Base-by-base conservation (phyloP, 2,329 filamentous ascomycete species). In the Calonectria montana region DNA sequence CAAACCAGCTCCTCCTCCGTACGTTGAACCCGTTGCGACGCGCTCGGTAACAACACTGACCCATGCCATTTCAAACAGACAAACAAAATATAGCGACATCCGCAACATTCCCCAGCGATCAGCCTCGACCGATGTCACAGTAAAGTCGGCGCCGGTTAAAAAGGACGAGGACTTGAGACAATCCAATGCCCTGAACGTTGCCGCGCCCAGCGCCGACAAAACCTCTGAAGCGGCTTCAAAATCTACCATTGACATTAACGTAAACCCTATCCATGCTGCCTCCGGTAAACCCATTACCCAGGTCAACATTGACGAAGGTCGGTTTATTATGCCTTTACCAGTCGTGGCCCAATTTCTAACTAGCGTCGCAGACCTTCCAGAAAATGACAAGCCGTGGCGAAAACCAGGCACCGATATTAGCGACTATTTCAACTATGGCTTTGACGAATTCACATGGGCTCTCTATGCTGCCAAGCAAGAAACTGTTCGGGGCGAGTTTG, bases 351-450 rank as follows among this genome's bases (percentile, higher is more conserved):
- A 25, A 23, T 50, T 21, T 37, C 65, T 70, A 63, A 27, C 76
- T 41, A 67, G 55, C 53, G 71, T 13, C 7, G 35, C 72, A 89
- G 91, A 93, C 79, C 90, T 96, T 23, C 89, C 91, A 43, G 92
- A 94, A 9, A 94, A 95, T 79, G 94, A 96, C 74, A 98, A 98
- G 83, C 96, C 96, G 21, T 99, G 97, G 97, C 92, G 97, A 53
- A 93, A 96, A 75, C 97, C 97, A 0, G 97, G 97, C 57, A 96
- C 96, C 13, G 97, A 99, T 80, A 91, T 98, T 67, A 97, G 94
- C 71, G 97, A 99, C 82, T 98, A 97, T 85, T 98, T 98, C 90
- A 98, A 98, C 87, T 98, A 98, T 84, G 96, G 96, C 70, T 98
- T 98, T 81, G 96, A 98, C 84, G 96, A 98, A 84, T 98, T 98